A percentile compares a stretch with the other conserved stretches of the same genome.
These are phyloP conservation scores for Phycomyces blakesleeanus DNA, from an alignment of 192 early-diverging fungal species.

Conservation along the genomic window DNA sequence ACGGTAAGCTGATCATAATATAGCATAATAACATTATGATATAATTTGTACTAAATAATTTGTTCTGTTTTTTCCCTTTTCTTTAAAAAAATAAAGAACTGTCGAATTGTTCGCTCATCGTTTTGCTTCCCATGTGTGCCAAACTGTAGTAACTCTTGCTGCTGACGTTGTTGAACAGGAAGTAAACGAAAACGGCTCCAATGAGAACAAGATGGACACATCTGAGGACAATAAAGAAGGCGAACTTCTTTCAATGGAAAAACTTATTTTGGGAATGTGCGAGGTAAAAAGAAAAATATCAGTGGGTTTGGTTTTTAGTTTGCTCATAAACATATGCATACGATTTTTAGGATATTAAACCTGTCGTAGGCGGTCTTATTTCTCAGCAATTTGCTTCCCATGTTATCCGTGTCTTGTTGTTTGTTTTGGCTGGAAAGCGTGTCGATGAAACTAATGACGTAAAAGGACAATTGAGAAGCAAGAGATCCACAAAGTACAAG, in stretches of 20 bases:
- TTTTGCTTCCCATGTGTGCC: conserved; percentile 84
- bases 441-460: conserved; percentile 46
- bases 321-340: neutral
- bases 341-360: conserved; percentile 37
- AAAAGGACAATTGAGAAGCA: conserved; percentile 62
- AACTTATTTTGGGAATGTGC: conserved; percentile 59
- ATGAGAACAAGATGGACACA: conserved; percentile 1
- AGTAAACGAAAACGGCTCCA: conserved; percentile 46
- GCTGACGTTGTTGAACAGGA: conserved; percentile 77
- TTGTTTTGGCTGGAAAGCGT: conserved; percentile 62
- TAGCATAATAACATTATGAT: too few relatives aligned
- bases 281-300: conserved; percentile 19
- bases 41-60: neutral
- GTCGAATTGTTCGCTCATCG: conserved; percentile 73
- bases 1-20: conserved; percentile 35
- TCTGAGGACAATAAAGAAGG: conserved; percentile 37
- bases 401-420: conserved; percentile 66
- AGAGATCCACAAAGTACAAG: conserved; percentile 65
- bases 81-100: conserved; percentile 15
- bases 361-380: conserved; percentile 56
- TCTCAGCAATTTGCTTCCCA: conserved; percentile 74
- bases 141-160: conserved; percentile 71
- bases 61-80: conserved; percentile 20
- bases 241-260: conserved; percentile 63
- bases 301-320: neutral